phyloP scores from a whole-genome alignment of 306 rosid species.

The Quercus suber region DNA sequence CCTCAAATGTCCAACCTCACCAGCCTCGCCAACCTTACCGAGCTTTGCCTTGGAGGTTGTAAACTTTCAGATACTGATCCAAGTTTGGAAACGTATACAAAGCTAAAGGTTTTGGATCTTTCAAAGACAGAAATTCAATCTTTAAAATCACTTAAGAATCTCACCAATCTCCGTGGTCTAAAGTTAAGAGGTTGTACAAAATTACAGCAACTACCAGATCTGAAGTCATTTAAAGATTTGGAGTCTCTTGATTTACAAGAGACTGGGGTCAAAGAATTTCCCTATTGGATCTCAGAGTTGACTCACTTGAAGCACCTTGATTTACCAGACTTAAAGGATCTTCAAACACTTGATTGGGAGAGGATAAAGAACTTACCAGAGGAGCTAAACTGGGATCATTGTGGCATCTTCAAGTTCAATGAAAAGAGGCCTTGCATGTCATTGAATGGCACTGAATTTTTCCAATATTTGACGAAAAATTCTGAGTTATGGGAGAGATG shows the following conservation, averaged over 20 bases:
- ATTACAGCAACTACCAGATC: background rate
- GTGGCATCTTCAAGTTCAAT: conserved; percentile 1
- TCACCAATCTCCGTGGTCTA: conserved; percentile 22
- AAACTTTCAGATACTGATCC: background rate
- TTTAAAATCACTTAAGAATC: background rate
- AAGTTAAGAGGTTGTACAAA: conserved; percentile 19
- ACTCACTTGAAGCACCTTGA: conserved; percentile 15
- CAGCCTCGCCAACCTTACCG: conserved; percentile 28
- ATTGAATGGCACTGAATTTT: conserved; percentile 1
- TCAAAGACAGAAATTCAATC: conserved; percentile 10
- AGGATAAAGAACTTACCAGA: conserved; percentile 21
- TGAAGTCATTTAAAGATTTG: background rate
- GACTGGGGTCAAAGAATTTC: conserved; percentile 9
- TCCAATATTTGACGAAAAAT: conserved; percentile 12
- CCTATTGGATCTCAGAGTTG: conserved; percentile 10
- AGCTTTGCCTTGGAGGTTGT: conserved; percentile 23
- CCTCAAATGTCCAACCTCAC: background rate
- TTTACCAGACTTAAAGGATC: conserved; percentile 18
- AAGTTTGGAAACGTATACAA: background rate
- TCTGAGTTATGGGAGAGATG: conserved; percentile 4
- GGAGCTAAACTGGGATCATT: conserved; percentile 24
- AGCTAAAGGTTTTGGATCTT: conserved; percentile 40
- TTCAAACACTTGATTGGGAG: conserved; percentile 6
- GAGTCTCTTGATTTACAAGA: conserved; percentile 30
- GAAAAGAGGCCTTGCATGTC: background rate